Evolutionary conservation across 345 rosid genomes (phyloP).

Genomic region (Hypericum androsaemum): DNA sequence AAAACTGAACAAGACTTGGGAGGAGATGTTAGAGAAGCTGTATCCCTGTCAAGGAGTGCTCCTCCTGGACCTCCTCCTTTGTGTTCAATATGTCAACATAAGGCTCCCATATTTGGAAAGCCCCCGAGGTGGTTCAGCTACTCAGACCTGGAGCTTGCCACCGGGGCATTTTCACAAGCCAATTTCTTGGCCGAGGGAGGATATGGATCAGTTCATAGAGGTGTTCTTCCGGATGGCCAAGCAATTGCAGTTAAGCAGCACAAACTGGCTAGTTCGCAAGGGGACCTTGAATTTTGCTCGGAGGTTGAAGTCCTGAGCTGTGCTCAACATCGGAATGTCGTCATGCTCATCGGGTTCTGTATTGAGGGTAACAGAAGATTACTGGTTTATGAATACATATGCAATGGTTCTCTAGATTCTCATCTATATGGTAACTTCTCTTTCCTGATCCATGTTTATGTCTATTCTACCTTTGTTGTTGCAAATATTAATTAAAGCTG

Average conservation of each 20-base stretch:
- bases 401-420: slow-evolving; percentile 93
- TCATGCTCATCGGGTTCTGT: slow-evolving; percentile 94
- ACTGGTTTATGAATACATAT: slow-evolving; percentile 91
- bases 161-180: slow-evolving; percentile 93
- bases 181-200: slow-evolving; percentile 99
- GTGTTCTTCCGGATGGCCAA: slow-evolving; percentile 93
- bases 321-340: slow-evolving; percentile 98
- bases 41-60: slow-evolving; percentile 68
- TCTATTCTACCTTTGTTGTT: background rate
- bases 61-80: slow-evolving; percentile 95
- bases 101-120: slow-evolving; percentile 93
- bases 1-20: slow-evolving; percentile 51
- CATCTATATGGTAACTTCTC: slow-evolving; percentile 71
- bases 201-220: slow-evolving; percentile 97
- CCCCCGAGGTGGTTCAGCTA: slow-evolving; percentile 94
- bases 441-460: background rate
- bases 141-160: slow-evolving; percentile 93
- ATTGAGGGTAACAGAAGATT: slow-evolving; percentile 89
- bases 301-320: slow-evolving; percentile 99
- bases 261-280: slow-evolving; percentile 96
- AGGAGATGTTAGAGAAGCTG: slow-evolving; percentile 77
- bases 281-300: slow-evolving; percentile 95
- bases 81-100: slow-evolving; percentile 96
- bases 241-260: slow-evolving; percentile 98
- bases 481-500: slow-evolving; percentile 6